Evolutionary conservation across 768 basidiomycete genomes (phyloP).

Genomic region (Plicaturopsis crispa): DNA sequence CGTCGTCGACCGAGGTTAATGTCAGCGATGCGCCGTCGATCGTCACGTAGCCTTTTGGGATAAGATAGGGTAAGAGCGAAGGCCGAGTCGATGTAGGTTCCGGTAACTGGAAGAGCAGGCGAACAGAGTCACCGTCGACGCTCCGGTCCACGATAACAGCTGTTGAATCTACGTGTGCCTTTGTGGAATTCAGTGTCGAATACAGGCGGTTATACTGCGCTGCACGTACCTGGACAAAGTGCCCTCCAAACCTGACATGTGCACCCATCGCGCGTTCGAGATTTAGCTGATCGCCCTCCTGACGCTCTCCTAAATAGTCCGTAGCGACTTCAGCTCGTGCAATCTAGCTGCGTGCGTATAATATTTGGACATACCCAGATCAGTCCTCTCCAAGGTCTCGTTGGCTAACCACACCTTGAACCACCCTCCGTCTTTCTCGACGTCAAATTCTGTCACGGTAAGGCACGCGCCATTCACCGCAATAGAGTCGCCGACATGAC

Average conservation of each 20-base stretch:
- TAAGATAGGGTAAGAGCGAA: constrained; percentile 72
- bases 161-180: constrained; percentile 94
- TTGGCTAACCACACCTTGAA: constrained; percentile 96
- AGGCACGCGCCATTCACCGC: constrained; percentile 84
- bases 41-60: constrained; percentile 91
- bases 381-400: constrained; percentile 87
- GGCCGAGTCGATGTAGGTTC: constrained; percentile 49
- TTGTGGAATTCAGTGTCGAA: constrained; percentile 1
- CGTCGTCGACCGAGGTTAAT: constrained; percentile 69
- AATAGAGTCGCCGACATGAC: constrained; percentile 91
- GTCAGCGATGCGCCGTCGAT: constrained; percentile 95
- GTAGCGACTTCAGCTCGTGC: constrained; percentile 5
- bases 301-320: constrained; percentile 54
- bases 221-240: constrained; percentile 83
- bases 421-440: constrained; percentile 55
- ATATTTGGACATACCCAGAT: constrained; percentile 56
- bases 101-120: constrained; percentile 72
- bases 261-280: constrained; percentile 93
- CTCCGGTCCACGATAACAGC: constrained; percentile 61
- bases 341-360: constrained; percentile 1
- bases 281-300: constrained; percentile 77
- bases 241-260: constrained; percentile 90
- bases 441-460: constrained; percentile 83
- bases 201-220: neutral
- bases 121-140: constrained; percentile 83